Evolutionary conservation across 495 filamentous ascomycete genomes (phyloP), one percentile per base, ranked within the genome.

Genomic region (Podospora conica): DNA sequence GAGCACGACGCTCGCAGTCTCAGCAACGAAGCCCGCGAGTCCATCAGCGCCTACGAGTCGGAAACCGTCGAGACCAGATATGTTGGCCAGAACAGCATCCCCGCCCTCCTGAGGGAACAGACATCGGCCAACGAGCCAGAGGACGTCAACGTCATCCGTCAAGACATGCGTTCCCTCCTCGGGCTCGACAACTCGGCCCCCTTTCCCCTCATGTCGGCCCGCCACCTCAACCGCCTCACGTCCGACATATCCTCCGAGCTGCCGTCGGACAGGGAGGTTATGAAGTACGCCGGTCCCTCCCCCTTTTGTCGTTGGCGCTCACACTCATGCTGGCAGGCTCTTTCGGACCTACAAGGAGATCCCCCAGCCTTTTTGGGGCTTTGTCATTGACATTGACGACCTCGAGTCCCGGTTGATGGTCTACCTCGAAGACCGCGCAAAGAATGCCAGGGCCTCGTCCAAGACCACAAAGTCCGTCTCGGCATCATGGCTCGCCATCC

Each of bases 111-210:
- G 58, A 86, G 91, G 70, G 88, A 89, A 60, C 82, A 84, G 69
- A 77, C 82, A 9, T 75, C 79, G 15, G 73, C 75, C 24, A 78
- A 74, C 68, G 80, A 82, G 60, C 78, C 77, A 56, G 77, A 77
- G 60, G 81, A 82, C 25, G 75, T 73, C 65, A 80, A 80, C 66
- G 72, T 81, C 57, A 84, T 85, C 54, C 80, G 82, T 60, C 76
- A 79, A 70, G 90, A 88, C 68, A 91, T 95, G 75, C 80, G 92
- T 48, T 90, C 91, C 5, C 88, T 93, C 27, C 82, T 95, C 40
- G 91, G 90, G 12, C 84, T 95, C 20, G 91, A 94, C 71, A 92
- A 92, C 66, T 90, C 92, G 64, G 90, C 91, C 25, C 91, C 91
- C 23, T 95, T 93, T 75, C 91, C 91, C 21, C 88, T 95, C 66